A percentile compares a stretch with the other conserved stretches of the same genome.
phyloP scores from a whole-genome alignment of 2,329 filamentous ascomycete genomes.

The Fusarium pseudoanthophilum region DNA sequence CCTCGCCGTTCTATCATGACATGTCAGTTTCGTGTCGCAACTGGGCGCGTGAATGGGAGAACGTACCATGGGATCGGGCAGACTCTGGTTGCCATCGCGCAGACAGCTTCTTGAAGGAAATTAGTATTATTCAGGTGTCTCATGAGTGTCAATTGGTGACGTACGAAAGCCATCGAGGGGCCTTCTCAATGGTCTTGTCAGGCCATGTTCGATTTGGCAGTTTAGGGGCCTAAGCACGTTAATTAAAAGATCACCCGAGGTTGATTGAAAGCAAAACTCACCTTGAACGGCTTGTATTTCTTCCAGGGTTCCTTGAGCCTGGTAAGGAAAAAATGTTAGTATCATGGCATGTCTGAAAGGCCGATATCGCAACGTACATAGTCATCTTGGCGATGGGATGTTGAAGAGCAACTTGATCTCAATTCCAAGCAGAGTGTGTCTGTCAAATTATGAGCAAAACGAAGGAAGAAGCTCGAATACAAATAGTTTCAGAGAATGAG shows the following conservation, averaged over 20 bases:
- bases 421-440: slow-evolving; percentile 7
- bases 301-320: slow-evolving; percentile 80
- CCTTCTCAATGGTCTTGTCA: slow-evolving; percentile 80
- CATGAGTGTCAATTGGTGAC: neutral
- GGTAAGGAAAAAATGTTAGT: slow-evolving; percentile 3
- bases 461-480: slow-evolving; percentile 2
- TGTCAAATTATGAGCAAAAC: neutral
- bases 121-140: neutral
- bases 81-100: slow-evolving; percentile 92
- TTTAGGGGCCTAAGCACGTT: slow-evolving; percentile 50
- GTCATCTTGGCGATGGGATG: slow-evolving; percentile 15
- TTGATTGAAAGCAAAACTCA: slow-evolving; percentile 36
- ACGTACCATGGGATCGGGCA: slow-evolving; percentile 90
- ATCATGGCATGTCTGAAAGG: neutral
- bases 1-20: slow-evolving; percentile 78
- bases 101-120: slow-evolving; percentile 35
- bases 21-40: neutral
- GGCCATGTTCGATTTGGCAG: slow-evolving; percentile 85
- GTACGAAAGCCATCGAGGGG: slow-evolving; percentile 80
- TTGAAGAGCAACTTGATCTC: neutral
- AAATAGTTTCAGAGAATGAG: slow-evolving; percentile 20
- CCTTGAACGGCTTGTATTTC: slow-evolving; percentile 76
- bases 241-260: slow-evolving; percentile 38
- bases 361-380: slow-evolving; percentile 25
- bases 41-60: neutral